Evolutionary conservation across 768 basidiomycete genomes (phyloP), one percentile per base, ranked within the genome.

Genomic region (Thelephora aurantiotincta): DNA sequence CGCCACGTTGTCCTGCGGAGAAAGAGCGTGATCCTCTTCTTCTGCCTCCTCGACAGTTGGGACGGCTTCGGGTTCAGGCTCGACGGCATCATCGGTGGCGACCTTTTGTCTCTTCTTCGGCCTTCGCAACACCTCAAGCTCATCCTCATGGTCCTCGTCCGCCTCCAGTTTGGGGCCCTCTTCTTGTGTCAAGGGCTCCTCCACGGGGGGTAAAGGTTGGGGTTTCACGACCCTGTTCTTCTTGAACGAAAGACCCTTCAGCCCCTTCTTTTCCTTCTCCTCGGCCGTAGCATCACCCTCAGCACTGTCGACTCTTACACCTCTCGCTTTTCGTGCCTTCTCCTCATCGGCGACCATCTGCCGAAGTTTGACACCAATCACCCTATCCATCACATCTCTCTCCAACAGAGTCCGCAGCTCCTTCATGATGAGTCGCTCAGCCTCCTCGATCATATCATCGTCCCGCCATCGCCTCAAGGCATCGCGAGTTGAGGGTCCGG

Each of bases 351-450:
- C 58, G 42, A 79, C 71, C 35, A 82, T 51, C 52, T 67, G 65
- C 50, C 72, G 65, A 44, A 88, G 52, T 35, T 75, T 74, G 20
- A 64, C 58, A 7, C 67, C 72, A 12, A 85, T 73, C 2, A 84
- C 62, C 16, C 75, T 72, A 38, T 81, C 80, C 52, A 65, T 65
- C 30, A 88, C 66, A 54, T 87, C 84, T 62, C 75, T 78, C 61
- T 78, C 75, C 43, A 87, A 63, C 45, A 74, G 50, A 11, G 48
- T 59, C 51, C 62, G 65, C 45, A 89, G 64, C 60, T 87, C 81
- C 20, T 61, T 67, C 44, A 78, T 46, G 49, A 87, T 73, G 35
- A 74, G 63, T 51, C 70, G 65, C 53, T 73, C 68, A 5, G 82
- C 81, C 33, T 67, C 65, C 16, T 69, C 69, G 14, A 82, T 60